phyloP scores from a whole-genome alignment of 768 basidiomycete species.

The Neoboletus magnificus region DNA sequence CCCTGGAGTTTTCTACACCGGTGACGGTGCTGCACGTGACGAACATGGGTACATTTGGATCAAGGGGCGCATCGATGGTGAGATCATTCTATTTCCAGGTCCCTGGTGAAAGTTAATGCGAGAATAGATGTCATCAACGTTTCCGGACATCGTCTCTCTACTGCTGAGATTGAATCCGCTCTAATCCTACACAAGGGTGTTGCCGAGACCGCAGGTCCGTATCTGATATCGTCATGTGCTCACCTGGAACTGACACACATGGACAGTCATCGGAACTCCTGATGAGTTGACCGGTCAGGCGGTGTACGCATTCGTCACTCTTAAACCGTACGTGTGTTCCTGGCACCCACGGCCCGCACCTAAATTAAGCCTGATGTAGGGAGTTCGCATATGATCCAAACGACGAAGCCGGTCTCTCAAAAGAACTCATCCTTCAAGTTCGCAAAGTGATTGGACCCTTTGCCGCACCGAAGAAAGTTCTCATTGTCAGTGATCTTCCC shows the following conservation, averaged over 20 bases:
- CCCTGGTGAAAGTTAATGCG: background rate
- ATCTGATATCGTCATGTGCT: background rate
- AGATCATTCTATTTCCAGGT: constrained; percentile 19
- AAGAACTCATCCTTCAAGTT: constrained; percentile 92
- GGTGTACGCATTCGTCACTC: constrained; percentile 90
- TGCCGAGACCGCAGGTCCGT: constrained; percentile 82
- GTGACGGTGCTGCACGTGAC: constrained; percentile 93
- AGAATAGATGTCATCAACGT: constrained; percentile 91
- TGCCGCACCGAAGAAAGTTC: constrained; percentile 93
- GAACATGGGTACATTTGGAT: constrained; percentile 99
- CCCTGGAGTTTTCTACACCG: constrained; percentile 93
- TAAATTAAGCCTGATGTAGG: constrained; percentile 31
- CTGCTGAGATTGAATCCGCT: constrained; percentile 97
- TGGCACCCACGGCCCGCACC: background rate
- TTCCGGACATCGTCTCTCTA: constrained; percentile 93
- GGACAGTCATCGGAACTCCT: constrained; percentile 68
- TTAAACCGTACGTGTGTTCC: constrained; percentile 72
- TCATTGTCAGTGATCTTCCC: constrained; percentile 78
- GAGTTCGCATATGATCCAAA: constrained; percentile 76
- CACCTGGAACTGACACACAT: constrained; percentile 5
- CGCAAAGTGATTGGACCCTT: constrained; percentile 98
- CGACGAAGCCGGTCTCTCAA: constrained; percentile 67
- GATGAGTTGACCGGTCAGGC: constrained; percentile 93
- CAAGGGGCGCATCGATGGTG: constrained; percentile 93
- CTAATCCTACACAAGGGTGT: constrained; percentile 93